phyloP scores from a whole-genome alignment of 2,329 filamentous ascomycete genomes.

The Penicillium sp. region DNA sequence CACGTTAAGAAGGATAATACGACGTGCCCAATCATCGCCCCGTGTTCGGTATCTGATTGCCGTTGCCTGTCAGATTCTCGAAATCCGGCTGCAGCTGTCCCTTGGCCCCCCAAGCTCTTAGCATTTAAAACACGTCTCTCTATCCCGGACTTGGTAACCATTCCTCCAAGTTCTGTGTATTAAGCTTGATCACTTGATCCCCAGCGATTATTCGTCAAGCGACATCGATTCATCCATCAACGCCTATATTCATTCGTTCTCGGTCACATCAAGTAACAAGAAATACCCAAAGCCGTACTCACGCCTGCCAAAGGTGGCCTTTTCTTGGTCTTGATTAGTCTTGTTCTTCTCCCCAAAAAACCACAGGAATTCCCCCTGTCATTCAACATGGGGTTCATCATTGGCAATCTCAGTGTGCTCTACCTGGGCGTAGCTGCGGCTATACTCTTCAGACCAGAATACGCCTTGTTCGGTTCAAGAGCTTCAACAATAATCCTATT shows the following conservation, averaged over 20 bases:
- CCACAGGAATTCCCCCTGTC: too few relatives aligned
- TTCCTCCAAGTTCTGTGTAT: not conserved
- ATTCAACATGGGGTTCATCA: constrained; percentile 14
- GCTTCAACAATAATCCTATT: constrained; percentile 24
- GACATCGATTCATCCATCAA: not conserved
- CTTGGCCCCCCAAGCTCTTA: too few relatives aligned
- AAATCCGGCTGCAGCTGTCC: not conserved
- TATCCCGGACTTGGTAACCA: not conserved
- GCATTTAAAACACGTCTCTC: not conserved
- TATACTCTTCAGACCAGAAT: constrained; percentile 29
- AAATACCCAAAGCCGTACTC: not conserved
- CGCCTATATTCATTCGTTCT: not conserved
- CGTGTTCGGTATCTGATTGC: not conserved
- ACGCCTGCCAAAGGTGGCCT: not conserved
- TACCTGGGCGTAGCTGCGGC: constrained; percentile 21
- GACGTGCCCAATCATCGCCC: not conserved
- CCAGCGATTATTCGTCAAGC: not conserved
- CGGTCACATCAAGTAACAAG: too few relatives aligned
- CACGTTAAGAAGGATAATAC: not conserved
- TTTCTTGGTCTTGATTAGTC: not conserved
- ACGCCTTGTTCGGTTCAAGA: constrained; percentile 32
- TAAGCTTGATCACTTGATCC: not conserved
- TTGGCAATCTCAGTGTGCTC: constrained; percentile 14
- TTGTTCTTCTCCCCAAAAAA: too few relatives aligned
- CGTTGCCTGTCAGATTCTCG: not conserved